Base-by-base conservation (phyloP, 2,329 filamentous ascomycete species). In the Phialocephala subalpina region DNA sequence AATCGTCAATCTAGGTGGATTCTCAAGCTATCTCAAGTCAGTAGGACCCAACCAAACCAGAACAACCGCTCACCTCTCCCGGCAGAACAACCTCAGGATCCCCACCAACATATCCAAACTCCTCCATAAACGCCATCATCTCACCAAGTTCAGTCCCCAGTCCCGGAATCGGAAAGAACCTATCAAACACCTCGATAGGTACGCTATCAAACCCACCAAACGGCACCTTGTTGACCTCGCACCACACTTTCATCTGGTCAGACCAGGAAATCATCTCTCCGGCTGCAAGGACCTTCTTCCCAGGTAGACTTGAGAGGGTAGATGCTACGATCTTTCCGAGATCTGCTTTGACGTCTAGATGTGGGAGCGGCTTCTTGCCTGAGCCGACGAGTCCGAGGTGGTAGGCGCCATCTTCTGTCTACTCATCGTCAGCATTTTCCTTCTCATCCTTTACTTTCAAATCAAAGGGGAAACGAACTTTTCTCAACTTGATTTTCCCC, bases 91-190 rank as follows among this genome's bases (percentile, higher is more conserved):
- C 70, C 47, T 69, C 69, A 7, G 73, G 70, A 64, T 79, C 77
- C 12, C 77, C 61, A 59, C 78, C 78, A 64, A 76, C 72, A 62
- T 78, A 80, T 1, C 78, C 78, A 69, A 75, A 79, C 47, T 69
- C 67, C 53, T 67, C 63, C 42, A 63, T 67, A 49, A 73, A 71
- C 8, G 64, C 65, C 58, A 75, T 76, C 73, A 78, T 79, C 63
- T 79, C 77, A 0, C 71, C 75, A 20, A 80, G 58, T 64, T 80
- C 78, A 18, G 55, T 66, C 4, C 70, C 70, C 25, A 70, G 35
- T 11, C 69, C 67, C 0, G 64, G 64, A 65, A n/a, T 72, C 70
- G 36, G 74, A 69, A 70, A 74, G 69, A 47, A 67, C n/a, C 9
- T 68, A 38, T 75, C 74, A 55, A 77, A 67, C 18, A 70, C 60